Percentiles rank a stretch among this genome's conserved stretches.
Evolutionary conservation across 208 protist species (phyloP).

Genomic region (Trypanosoma theileri): DNA sequence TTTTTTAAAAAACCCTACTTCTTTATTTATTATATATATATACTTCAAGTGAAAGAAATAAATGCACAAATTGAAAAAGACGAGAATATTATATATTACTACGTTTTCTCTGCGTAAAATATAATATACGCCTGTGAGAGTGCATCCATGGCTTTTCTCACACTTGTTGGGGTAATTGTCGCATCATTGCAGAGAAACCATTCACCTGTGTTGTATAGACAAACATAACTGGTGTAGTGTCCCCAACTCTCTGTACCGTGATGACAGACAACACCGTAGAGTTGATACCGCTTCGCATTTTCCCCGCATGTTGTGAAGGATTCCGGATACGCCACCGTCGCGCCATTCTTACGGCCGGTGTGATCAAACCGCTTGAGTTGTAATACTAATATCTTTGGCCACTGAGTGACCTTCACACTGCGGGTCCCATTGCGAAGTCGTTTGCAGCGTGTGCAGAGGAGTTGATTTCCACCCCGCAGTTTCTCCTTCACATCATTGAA

Average conservation of each 20-base stretch:
- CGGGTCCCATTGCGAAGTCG: constrained; percentile 50
- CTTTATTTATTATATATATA: too few species aligned
- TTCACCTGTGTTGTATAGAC: constrained; percentile 10
- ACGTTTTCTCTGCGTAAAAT: constrained; percentile 49
- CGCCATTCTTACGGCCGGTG: constrained; percentile 54
- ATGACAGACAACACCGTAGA: constrained; percentile 80
- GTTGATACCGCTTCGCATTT: constrained; percentile 44
- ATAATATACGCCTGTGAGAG: constrained; percentile 73
- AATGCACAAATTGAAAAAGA: constrained; percentile 9
- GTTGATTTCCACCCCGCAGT: constrained; percentile 52
- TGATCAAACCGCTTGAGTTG: constrained; percentile 84
- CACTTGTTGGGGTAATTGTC: constrained; percentile 38
- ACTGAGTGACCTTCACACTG: constrained; percentile 42
- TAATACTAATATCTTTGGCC: constrained; percentile 72
- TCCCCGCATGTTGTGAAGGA: constrained; percentile 37
- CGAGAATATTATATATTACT: background rate
- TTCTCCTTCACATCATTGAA: constrained; percentile 60
- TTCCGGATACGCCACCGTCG: constrained; percentile 56
- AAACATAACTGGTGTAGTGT: constrained; percentile 85
- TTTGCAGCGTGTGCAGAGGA: constrained; percentile 69
- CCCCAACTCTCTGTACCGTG: constrained; percentile 61
- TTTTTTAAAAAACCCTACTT: too few species aligned
- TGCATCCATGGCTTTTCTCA: constrained; percentile 40
- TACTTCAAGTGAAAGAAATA: constrained; percentile 4
- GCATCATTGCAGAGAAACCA: constrained; percentile 88